Conservation (phyloP, 352 stramenopile species). For the Blastocystis sp. region DNA sequence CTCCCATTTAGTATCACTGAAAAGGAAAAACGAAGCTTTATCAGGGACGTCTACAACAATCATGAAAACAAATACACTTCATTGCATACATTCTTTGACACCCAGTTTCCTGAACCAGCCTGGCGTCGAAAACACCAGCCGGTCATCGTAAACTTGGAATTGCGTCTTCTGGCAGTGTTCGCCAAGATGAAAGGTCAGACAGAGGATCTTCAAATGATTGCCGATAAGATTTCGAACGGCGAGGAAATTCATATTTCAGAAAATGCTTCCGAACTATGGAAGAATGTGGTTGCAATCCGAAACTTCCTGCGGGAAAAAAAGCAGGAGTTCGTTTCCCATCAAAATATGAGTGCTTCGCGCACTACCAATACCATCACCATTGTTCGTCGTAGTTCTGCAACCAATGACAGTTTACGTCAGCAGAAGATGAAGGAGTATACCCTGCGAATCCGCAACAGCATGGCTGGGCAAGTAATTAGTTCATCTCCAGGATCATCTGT, state of each 20-base stretch:
- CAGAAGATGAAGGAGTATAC: slow-evolving; percentile 12
- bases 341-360: not conserved
- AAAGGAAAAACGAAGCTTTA: not conserved
- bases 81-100: not conserved
- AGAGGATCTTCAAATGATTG: not conserved
- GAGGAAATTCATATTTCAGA: not conserved
- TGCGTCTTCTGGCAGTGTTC: slow-evolving; percentile 1
- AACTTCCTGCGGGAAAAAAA: slow-evolving; percentile 6
- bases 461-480: not conserved
- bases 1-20: not conserved
- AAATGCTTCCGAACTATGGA: not conserved
- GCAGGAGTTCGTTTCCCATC: slow-evolving; percentile 24
- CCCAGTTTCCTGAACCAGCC: not conserved
- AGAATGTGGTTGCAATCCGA: not conserved
- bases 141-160: slow-evolving; percentile 12
- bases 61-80: not conserved
- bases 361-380: slow-evolving; percentile 22
- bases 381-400: not conserved
- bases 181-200: not conserved
- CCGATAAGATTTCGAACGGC: not conserved
- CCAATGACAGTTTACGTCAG: not conserved
- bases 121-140: slow-evolving; percentile 14
- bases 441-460: slow-evolving; percentile 25
- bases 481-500: not conserved
- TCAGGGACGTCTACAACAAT: slow-evolving; percentile 15